Base-by-base conservation (phyloP, 768 basidiomycete species). In the Macrolepiota albuminosa region DNA sequence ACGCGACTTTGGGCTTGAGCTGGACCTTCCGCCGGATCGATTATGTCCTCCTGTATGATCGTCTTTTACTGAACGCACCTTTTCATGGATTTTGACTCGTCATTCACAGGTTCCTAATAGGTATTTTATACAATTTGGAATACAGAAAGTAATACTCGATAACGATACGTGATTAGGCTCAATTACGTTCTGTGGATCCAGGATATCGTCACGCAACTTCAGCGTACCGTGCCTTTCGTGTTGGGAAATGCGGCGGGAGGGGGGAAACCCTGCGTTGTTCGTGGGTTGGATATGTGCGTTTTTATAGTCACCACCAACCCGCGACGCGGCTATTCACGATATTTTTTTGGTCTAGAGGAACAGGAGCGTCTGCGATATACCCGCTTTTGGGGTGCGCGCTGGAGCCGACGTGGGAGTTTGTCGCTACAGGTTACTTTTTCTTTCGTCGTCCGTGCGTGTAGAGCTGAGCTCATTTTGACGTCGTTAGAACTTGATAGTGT, bases 331-430 rank as follows among this genome's bases (percentile, higher is more conserved):
- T 43, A 18, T 34, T 13, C 13, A 8, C 43, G 6, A 39, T 16
- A 8, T 43, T 10, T 21, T 63, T 93, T 16, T 9, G 5, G n/a
- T 10, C 9, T 13, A 64, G 63, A 50, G 96, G 96, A 24, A 96
- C 95, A 8, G 96, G 96, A 0, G 87, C 94, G 7, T 91, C 91
- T 0, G 89, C 85, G 0, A 93, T 98, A 57, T 98, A 97, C 64
- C 88, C 95, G 0, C 76, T 98, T 1, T 76, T 98, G 0, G 83
- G 78, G 0, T 88, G 87, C 63, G 75, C 76, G 2, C 64, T 84
- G 39, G 73, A 84, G 47, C 68, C 76, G 6, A 69, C 62, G 4
- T 91, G 89, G 85, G 66, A 65, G 1, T 84, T 95, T 57, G 62
- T 83, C 24, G 92, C 82, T 0, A 92, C 91, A 48, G 93, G 93